These are phyloP conservation scores for Tricholoma saponaceum DNA, from an alignment of 768 basidiomycete species.

Conservation along the genomic window DNA sequence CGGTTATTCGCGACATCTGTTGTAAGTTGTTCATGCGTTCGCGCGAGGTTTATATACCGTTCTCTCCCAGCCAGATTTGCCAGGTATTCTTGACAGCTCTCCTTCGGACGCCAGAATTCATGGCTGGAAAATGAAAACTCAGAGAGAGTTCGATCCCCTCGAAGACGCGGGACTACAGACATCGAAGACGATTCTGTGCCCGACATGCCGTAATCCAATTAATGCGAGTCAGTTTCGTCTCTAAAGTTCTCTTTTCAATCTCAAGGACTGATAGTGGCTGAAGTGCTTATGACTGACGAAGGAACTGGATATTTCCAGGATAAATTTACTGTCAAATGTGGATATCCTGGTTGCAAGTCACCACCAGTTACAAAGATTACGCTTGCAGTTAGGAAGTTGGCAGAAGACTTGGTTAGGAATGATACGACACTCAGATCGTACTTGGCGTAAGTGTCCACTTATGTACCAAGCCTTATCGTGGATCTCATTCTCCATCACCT, in stretches of 20 bases:
- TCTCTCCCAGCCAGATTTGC: not conserved
- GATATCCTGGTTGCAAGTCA: not conserved
- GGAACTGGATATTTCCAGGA: constrained; percentile 13
- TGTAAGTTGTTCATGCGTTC: not conserved
- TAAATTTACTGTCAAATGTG: constrained; percentile 4
- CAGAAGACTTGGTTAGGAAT: constrained; percentile 8
- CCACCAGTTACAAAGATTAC: constrained; percentile 2
- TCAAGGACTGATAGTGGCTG: not conserved
- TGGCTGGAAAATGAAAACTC: no score
- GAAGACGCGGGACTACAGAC: constrained; percentile 6
- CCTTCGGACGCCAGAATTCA: not conserved
- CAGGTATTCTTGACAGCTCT: not conserved
- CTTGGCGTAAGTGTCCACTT: constrained; percentile 6
- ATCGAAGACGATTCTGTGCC: constrained; percentile 17
- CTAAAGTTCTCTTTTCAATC: not conserved
- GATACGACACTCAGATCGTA: not conserved
- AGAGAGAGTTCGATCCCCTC: constrained; percentile 10
- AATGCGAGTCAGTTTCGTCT: constrained; percentile 14
- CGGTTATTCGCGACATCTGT: not conserved
- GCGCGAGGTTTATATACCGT: not conserved
- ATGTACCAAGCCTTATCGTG: no score
- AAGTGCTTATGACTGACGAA: not conserved
- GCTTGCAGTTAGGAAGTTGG: constrained; percentile 7
- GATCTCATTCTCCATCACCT: not conserved
- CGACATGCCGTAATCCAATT: constrained; percentile 11